Base-by-base conservation (phyloP, 192 early-diverging fungal species). In the Podila clonocystis region DNA sequence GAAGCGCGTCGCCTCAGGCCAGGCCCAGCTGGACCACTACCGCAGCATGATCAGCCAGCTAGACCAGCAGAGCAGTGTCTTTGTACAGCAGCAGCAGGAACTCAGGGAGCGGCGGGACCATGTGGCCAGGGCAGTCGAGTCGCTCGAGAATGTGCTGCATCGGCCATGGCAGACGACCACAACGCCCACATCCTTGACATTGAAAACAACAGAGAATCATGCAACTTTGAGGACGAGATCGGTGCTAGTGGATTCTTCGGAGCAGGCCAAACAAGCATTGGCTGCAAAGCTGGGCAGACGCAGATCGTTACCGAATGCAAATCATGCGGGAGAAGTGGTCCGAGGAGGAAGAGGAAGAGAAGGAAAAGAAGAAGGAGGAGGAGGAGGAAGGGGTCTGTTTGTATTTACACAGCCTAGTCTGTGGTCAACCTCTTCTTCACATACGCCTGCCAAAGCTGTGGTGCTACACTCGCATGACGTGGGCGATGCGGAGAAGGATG, bases 401-500 rank as follows among this genome's bases (percentile, higher is more conserved):
- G 52, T 55, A 22, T 55, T 55, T 9, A 55, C 52, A 24, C 52
- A 55, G 52, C 41, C 41, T 45, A 45, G 41, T 45, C 41, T 45
- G 41, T 45, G 41, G 41, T 45, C 41, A 3, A 45, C 0, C 34
- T 36, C 34, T 8, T 36, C 15, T 13, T 12, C 41, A 2, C 41
- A 45, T 17, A 45, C 41, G 15, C 41, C 41, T 0, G 0, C 38
- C 41, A 45, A 45, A 15, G 52, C n/a, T 12, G 52, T 55, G 20
- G 52, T 55, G n/a, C 52, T 55, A 2, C 52, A 55, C 19, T 55
- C 52, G 52, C 52, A 55, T 55, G 24, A 55, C 20, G 52, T 55
- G 52, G 52, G 52, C 52, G 52, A 55, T 55, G n/a, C 52, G 26
- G 52, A 55, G 11, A 55, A 55, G 52, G 52, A 55, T 11, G 52